A percentile compares a stretch with the other conserved stretches of the same genome.
These are phyloP conservation scores for Debaryomyces hansenii DNA, from an alignment of 805 yeast genomes.

Conservation along the genomic window DNA sequence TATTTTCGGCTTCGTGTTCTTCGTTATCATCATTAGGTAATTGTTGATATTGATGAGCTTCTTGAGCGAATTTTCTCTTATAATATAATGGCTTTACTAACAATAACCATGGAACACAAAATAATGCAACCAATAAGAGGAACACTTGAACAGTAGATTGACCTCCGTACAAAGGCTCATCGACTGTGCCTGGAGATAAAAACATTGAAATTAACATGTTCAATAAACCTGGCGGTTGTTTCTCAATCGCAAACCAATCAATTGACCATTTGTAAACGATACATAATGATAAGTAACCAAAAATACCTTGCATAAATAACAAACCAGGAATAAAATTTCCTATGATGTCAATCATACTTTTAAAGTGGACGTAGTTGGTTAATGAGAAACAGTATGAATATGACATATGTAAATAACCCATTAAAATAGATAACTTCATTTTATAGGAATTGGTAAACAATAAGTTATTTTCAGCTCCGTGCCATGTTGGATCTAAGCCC, in stretches of 20 bases:
- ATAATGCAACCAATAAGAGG: conserved; percentile 70
- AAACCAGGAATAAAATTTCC: conserved; percentile 96
- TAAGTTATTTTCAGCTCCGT: conserved; percentile 90
- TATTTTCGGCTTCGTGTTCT: conserved; percentile 49
- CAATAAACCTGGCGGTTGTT: conserved; percentile 87
- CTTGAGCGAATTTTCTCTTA: conserved; percentile 53
- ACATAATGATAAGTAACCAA: conserved; percentile 84
- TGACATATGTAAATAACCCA: conserved; percentile 95
- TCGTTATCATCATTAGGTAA: conserved; percentile 26
- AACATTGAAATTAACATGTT: conserved; percentile 97
- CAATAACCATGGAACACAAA: conserved; percentile 91
- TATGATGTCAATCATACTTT: conserved; percentile 73
- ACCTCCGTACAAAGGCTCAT: conserved; percentile 75
- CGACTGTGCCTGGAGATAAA: conserved; percentile 85
- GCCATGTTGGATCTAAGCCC: conserved; percentile 96
- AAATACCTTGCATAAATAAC: conserved; percentile 92
- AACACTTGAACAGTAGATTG: conserved; percentile 76
- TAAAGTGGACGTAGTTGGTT: conserved; percentile 71
- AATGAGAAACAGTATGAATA: conserved; percentile 84
- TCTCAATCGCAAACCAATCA: conserved; percentile 78
- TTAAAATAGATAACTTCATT: conserved; percentile 91
- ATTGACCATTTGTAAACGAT: conserved; percentile 93
- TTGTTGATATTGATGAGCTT: conserved; percentile 48
- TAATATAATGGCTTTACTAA: conserved; percentile 78
- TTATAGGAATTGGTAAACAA: conserved; percentile 93